These are phyloP conservation scores for Hypoxylon crocopeplum DNA, from an alignment of 495 filamentous ascomycete genomes.

Conservation along the genomic window DNA sequence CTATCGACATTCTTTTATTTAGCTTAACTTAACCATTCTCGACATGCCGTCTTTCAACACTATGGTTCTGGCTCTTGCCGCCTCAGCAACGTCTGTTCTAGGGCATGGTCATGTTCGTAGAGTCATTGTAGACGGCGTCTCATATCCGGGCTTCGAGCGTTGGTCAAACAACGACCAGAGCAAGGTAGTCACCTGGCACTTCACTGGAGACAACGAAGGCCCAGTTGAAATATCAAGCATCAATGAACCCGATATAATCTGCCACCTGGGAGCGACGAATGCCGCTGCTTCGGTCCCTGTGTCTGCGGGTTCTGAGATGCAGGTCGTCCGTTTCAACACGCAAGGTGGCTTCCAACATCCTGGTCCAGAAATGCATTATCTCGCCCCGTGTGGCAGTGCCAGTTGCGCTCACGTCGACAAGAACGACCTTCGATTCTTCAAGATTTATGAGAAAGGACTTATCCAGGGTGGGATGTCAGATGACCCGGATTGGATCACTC, in stretches of 20 bases:
- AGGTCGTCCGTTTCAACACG: slow-evolving; percentile 44
- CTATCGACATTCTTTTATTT: no score
- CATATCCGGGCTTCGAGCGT: slow-evolving; percentile 47
- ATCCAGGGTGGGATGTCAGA: slow-evolving; percentile 56
- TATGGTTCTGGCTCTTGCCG: slow-evolving; percentile 50
- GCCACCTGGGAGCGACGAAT: slow-evolving; percentile 47
- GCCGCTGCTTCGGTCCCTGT: slow-evolving; percentile 40
- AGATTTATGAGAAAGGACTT: slow-evolving; percentile 69
- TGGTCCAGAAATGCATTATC: slow-evolving; percentile 62
- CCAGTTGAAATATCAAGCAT: slow-evolving; percentile 53
- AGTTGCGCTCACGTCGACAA: slow-evolving; percentile 73
- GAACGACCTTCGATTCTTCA: slow-evolving; percentile 71
- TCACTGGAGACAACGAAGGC: slow-evolving; percentile 57
- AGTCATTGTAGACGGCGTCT: slow-evolving; percentile 58
- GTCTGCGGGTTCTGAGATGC: slow-evolving; percentile 42
- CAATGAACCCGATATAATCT: slow-evolving; percentile 47
- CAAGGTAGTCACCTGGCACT: slow-evolving; percentile 54
- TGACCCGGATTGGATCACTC: slow-evolving; percentile 24
- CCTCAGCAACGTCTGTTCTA: slow-evolving; percentile 51
- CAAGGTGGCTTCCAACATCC: slow-evolving; percentile 53
- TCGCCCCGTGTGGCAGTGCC: slow-evolving; percentile 73
- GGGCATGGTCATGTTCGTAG: slow-evolving; percentile 63
- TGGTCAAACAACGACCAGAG: slow-evolving; percentile 46
- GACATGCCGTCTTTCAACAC: slow-evolving; percentile 25
- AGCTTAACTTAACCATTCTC: not conserved